Percentiles rank a stretch among this genome's conserved stretches.
phyloP scores from a whole-genome alignment of 202 grass and related monocot genomes.

The Panicum hallii region DNA sequence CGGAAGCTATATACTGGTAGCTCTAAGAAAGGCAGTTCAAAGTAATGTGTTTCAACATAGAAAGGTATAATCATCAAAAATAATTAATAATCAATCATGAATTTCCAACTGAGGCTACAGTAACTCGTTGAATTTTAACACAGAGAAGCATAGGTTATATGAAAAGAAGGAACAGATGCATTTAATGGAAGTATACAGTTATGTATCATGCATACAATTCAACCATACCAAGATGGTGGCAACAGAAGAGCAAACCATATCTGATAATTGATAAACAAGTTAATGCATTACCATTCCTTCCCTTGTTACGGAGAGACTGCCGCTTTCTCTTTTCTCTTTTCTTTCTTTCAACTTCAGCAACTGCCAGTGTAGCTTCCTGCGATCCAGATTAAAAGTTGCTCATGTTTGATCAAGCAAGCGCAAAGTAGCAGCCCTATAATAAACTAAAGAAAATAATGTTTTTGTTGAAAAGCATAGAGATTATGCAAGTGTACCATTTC shows the following conservation, averaged over 20 bases:
- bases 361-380: constrained; percentile 80
- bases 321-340: constrained; percentile 71
- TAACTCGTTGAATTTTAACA: constrained; percentile 4
- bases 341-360: constrained; percentile 86
- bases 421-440: not conserved
- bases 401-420: constrained; percentile 28
- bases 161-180: not conserved
- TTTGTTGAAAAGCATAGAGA: not conserved
- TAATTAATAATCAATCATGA: constrained; percentile 10
- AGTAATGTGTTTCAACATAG: not conserved
- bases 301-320: constrained; percentile 51
- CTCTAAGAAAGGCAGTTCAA: constrained; percentile 30
- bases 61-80: constrained; percentile 4
- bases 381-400: constrained; percentile 32
- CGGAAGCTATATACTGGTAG: not conserved
- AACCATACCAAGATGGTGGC: not conserved
- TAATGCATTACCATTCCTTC: constrained; percentile 58
- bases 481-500: not conserved
- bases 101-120: constrained; percentile 3
- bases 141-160: not conserved
- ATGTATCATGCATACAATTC: not conserved
- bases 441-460: constrained; percentile 27
- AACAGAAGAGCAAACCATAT: constrained; percentile 15
- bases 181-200: not conserved
- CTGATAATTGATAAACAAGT: constrained; percentile 1